Evolutionary conservation across 2,329 filamentous ascomycete species (phyloP), one percentile per base, ranked within the genome.

Genomic region (Fusarium dlaminii): DNA sequence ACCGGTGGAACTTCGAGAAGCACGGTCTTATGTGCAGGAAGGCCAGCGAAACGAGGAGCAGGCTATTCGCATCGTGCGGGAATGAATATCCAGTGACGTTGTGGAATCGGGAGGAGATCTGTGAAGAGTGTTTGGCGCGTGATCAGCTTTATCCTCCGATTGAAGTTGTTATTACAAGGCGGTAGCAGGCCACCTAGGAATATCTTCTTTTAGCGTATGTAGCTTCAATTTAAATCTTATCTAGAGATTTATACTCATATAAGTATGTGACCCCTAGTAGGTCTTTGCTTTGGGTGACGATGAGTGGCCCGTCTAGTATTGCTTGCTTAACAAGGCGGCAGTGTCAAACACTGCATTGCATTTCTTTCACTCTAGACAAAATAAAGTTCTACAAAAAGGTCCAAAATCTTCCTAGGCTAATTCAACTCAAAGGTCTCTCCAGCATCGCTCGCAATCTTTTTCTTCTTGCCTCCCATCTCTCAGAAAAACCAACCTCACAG

Each of bases 1-100:
- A 32, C 3, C 39, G 66, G 2, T 48, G 48, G 30, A 49, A 68
- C 15, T 68, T 55, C 18, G 66, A 68, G n/a, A 68, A 68, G n/a
- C 64, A 68, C 8, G 56, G 42, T 6, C 27, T 68, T 9, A 20
- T 7, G 10, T 68, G 66, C 37, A 43, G 43, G 1, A 63, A 12
- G 15, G 48, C 49, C 7, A 40, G 8, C 11, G 24, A 24, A n/a
- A 68, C 56, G 2, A 13, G 5, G 2, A 40, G 20, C 7, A 5
- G 29, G 6, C 29, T 8, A 1, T 68, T 27, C 8, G 56, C 36
- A 6, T 63, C 66, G 0, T 68, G 66, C 18, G 66, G 64, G 11
- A 49, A 34, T 8, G 27, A 55, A 32, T 49, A 24, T 27, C 17
- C 64, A 4, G n/a, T 55, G n/a, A 63, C 49, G 0, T 17, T 63